phyloP scores from a whole-genome alignment of 306 rosid species.

The Pyrus pyrifolia region DNA sequence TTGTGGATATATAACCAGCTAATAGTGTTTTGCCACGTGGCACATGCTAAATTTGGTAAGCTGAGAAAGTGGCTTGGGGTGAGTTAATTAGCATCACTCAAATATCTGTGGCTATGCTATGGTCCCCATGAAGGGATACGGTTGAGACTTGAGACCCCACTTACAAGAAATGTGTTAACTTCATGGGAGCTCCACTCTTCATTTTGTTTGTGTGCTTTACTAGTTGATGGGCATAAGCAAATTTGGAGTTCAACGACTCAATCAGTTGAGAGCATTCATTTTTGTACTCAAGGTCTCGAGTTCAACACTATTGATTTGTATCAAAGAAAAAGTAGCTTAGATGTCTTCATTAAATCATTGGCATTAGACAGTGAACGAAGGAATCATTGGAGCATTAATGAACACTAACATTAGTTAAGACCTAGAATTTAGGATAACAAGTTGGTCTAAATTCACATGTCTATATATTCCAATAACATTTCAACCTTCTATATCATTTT shows the following conservation, averaged over 20 bases:
- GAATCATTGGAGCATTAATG: neutral
- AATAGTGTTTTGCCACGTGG: constrained; percentile 14
- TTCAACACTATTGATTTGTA: no score
- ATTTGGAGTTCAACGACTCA: neutral
- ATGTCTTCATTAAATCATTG: no score
- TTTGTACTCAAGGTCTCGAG: neutral
- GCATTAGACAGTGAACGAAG: neutral
- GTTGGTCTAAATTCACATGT: neutral
- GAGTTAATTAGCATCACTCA: constrained; percentile 19
- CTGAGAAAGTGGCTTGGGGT: neutral
- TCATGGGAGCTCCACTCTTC: neutral
- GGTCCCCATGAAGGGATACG: constrained; percentile 6
- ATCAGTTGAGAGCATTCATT: no score
- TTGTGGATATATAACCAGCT: constrained; percentile 14
- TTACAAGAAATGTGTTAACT: neutral
- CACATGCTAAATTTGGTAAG: neutral
- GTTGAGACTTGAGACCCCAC: neutral
- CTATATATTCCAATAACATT: neutral
- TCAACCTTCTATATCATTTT: neutral
- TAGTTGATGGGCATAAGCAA: neutral
- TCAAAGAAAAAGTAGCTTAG: no score
- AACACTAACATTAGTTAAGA: no score
- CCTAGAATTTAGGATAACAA: neutral
- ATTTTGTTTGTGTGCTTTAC: neutral
- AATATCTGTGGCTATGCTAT: constrained; percentile 20